Conservation (phyloP, 208 protist species). For the Leishmania guyanensis region DNA sequence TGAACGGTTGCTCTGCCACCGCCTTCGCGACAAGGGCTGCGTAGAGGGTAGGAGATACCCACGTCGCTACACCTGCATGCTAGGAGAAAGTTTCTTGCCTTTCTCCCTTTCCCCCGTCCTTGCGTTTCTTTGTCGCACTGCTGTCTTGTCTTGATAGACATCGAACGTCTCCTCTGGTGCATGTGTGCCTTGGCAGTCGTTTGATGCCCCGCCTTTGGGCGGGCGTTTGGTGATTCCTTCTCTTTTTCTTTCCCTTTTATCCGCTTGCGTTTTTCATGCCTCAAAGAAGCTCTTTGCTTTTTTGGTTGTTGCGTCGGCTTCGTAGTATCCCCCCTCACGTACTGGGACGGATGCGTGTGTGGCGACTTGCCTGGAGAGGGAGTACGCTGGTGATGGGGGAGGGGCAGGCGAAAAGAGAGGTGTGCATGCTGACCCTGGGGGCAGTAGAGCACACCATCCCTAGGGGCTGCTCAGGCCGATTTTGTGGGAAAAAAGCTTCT, state of each 20-base stretch:
- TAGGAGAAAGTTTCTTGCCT: neutral
- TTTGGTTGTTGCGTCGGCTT: slow-evolving; percentile 13
- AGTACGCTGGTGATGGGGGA: neutral
- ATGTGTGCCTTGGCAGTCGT: neutral
- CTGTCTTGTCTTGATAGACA: neutral
- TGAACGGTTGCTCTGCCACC: slow-evolving; percentile 44
- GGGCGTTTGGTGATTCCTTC: neutral
- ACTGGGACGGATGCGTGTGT: neutral
- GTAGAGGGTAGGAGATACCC: slow-evolving; percentile 1
- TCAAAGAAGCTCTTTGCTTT: neutral
- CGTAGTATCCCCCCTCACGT: neutral
- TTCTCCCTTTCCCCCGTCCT: neutral
- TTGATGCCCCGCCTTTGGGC: neutral
- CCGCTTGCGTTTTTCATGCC: neutral
- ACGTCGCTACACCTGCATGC: neutral
- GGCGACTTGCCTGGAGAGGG: neutral
- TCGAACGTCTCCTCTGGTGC: neutral
- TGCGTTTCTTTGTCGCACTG: neutral
- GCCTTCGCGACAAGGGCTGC: slow-evolving; percentile 9
- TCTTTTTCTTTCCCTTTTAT: neutral
- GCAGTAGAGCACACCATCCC: neutral
- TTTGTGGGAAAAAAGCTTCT: neutral
- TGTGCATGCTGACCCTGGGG: neutral
- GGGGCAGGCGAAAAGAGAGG: too few relatives aligned
- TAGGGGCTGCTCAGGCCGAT: neutral